Conservation (phyloP, 805 yeast genomes). For the Komagataella mondaviorum region DNA sequence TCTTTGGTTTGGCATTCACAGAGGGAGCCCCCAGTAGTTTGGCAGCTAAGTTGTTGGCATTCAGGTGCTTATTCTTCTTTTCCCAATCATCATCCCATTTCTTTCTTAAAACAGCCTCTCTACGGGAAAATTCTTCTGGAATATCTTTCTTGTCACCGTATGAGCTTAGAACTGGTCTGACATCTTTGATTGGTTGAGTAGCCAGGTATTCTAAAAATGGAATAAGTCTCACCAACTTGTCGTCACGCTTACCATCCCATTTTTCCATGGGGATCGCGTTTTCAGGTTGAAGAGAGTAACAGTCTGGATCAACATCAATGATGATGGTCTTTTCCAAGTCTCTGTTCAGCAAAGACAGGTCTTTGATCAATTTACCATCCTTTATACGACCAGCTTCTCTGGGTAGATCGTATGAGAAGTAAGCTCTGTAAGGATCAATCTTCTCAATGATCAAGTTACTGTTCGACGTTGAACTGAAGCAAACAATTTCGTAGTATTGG, state of each 20-base stretch:
- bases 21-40: constrained; percentile 52
- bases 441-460: constrained; percentile 76
- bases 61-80: constrained; percentile 20
- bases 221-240: constrained; percentile 63
- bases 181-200: constrained; percentile 71
- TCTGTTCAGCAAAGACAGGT: constrained; percentile 80
- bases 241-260: constrained; percentile 84
- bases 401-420: constrained; percentile 73
- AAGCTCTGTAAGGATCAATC: constrained; percentile 88
- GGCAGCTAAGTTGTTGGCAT: constrained; percentile 40
- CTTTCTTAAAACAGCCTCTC: constrained; percentile 66
- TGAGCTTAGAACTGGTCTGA: constrained; percentile 73
- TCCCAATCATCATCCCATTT: constrained; percentile 46
- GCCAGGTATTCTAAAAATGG: constrained; percentile 94
- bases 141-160: constrained; percentile 55
- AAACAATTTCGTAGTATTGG: constrained; percentile 90
- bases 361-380: constrained; percentile 85
- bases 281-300: constrained; percentile 77
- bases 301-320: constrained; percentile 64
- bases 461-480: constrained; percentile 77
- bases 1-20: constrained; percentile 35
- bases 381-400: constrained; percentile 85
- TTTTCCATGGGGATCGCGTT: constrained; percentile 77
- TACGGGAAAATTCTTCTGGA: constrained; percentile 64
- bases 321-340: constrained; percentile 71